phyloP scores from a whole-genome alignment of 2,329 filamentous ascomycete genomes.

The Sporothrix brasiliensis region DNA sequence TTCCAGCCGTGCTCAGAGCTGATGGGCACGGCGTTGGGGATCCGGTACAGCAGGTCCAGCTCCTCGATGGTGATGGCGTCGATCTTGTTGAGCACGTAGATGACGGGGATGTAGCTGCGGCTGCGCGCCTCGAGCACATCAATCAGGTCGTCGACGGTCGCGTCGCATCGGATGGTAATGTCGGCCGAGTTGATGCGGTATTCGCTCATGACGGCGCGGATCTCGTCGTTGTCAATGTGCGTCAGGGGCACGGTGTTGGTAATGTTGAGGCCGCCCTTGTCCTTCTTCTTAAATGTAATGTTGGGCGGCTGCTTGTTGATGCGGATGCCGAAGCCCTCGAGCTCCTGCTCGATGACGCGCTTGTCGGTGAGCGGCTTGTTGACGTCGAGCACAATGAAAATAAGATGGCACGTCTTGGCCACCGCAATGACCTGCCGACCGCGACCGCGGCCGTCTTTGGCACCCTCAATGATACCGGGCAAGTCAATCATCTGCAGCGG shows the following conservation, averaged over 20 bases:
- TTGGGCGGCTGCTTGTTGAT: slow-evolving; percentile 98
- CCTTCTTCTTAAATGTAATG: slow-evolving; percentile 99
- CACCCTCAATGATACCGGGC: slow-evolving; percentile 97
- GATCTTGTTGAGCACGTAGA: slow-evolving; percentile 99
- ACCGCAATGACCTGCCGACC: slow-evolving; percentile 98
- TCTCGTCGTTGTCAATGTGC: slow-evolving; percentile 93
- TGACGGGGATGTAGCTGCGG: slow-evolving; percentile 96
- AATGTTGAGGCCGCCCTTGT: slow-evolving; percentile 95
- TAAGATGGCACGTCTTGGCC: slow-evolving; percentile 96
- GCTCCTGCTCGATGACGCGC: slow-evolving; percentile 87
- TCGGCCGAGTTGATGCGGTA: slow-evolving; percentile 96
- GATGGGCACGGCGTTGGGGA: slow-evolving; percentile 95
- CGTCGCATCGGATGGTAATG: slow-evolving; percentile 96
- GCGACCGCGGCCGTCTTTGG: slow-evolving; percentile 96
- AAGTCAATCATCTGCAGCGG: slow-evolving; percentile 98
- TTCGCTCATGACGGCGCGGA: slow-evolving; percentile 96
- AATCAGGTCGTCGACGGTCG: slow-evolving; percentile 95
- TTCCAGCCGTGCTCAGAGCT: slow-evolving; percentile 99
- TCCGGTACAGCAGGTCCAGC: slow-evolving; percentile 91
- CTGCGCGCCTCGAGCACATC: slow-evolving; percentile 93
- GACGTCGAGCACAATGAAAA: slow-evolving; percentile 97
- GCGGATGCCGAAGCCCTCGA: slow-evolving; percentile 96
- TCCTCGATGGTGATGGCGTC: slow-evolving; percentile 98
- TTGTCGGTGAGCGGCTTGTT: slow-evolving; percentile 99
- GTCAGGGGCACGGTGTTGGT: slow-evolving; percentile 91